Percentiles rank a stretch among this genome's conserved stretches.
These are phyloP conservation scores for Sextonia rubra DNA, from an alignment of 164 flowering plant genomes.

Conservation along the genomic window DNA sequence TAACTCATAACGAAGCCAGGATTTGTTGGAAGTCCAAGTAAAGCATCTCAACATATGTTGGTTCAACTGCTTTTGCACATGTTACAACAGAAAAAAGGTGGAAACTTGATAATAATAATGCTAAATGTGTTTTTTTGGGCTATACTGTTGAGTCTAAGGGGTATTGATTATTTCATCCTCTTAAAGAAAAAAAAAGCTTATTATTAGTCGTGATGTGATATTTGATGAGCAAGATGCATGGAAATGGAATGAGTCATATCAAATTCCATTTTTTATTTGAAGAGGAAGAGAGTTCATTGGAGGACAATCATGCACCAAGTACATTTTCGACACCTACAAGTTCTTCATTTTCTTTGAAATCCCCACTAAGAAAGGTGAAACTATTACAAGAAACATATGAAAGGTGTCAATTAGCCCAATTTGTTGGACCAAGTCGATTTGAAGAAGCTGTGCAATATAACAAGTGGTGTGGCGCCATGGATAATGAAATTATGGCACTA, in stretches of 20 bases:
- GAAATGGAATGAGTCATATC: background rate
- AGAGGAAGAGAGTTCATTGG: background rate
- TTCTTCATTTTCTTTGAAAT: background rate
- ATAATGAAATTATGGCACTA: background rate
- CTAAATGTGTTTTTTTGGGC: background rate
- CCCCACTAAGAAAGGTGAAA: background rate
- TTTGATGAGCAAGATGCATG: constrained; percentile 6
- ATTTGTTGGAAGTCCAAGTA: background rate
- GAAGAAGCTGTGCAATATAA: background rate
- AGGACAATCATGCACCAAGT: background rate
- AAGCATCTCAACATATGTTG: background rate
- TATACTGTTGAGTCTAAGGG: background rate
- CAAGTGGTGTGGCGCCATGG: background rate
- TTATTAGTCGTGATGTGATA: background rate
- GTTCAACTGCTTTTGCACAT: too few relatives aligned
- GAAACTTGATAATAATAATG: constrained; percentile 4
- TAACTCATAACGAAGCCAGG: background rate
- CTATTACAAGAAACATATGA: background rate
- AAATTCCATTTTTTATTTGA: too few relatives aligned
- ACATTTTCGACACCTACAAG: background rate
- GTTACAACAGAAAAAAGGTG: too few relatives aligned
- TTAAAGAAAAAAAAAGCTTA: background rate
- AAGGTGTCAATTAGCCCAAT: background rate
- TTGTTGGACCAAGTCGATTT: background rate
- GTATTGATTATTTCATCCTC: background rate